Evolutionary conservation across 208 protist species (phyloP), one percentile per base, ranked within the genome.

Genomic region (Trypanosoma melophagium): DNA sequence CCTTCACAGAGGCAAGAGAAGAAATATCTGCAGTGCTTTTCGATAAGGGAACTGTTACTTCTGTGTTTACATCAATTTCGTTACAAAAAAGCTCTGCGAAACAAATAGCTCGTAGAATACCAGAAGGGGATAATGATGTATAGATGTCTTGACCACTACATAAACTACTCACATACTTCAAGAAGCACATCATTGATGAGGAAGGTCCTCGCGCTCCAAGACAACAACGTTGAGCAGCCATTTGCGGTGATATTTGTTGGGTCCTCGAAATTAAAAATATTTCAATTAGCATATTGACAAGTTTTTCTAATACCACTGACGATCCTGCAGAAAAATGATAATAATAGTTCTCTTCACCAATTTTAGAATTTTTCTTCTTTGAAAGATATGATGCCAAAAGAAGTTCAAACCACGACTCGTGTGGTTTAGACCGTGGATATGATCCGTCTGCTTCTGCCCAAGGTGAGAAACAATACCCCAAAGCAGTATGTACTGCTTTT

Each of bases 31-130:
- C 5, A 21, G 31, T 17, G 7, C 24, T 38, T 4, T 14, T 10
- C 17, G 13, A 31, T 35, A 22, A 14, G n/a, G 13, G 2, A 52
- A 19, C 21, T 62, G 57, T 8, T 62, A 21, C 24, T 35, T 2
- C 16, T 8, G 31, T 58, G 9, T 9, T 28, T 17, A 13, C 12
- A 40, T 16, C 40, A 35, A 24, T 24, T 45, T 50, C 14, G 49
- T 82, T 92, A 50, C 75, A 74, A 61, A 72, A 74, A 13, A 90
- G 74, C 75, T 90, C 84, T 55, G 80, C 76, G 84, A 82, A 90
- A 52, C 84, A 86, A n/a, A 90, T 72, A 2, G 79, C 84, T 44
- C 87, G 82, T 24, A 90, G 52, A 45, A 87, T 57, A 41, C 58
- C 53, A 35, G 5, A 25, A 31, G 60, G 52, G 7, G 65, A 38